Percentiles rank a stretch among this genome's conserved stretches.
Evolutionary conservation across 2,329 filamentous ascomycete species (phyloP).

Genomic region (Cryphonectria radicalis): DNA sequence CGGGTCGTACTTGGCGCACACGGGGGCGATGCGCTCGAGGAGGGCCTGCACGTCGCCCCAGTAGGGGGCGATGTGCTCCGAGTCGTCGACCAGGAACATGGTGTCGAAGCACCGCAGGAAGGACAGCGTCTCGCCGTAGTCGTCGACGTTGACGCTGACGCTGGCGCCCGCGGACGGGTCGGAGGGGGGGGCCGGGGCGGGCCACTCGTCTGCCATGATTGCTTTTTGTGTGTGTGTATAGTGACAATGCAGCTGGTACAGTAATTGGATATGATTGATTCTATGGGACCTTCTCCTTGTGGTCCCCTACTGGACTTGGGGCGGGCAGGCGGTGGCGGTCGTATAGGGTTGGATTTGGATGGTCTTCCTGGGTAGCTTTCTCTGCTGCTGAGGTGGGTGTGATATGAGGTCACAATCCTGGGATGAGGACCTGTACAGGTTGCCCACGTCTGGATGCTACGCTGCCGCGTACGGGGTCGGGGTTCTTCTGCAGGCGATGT

Average conservation of each 20-base stretch:
- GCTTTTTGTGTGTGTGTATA: neutral
- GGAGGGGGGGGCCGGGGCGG: conserved; percentile 13
- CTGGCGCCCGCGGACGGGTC: conserved; percentile 17
- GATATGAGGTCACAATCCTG: neutral
- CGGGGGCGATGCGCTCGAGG: conserved; percentile 29
- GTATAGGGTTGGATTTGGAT: neutral
- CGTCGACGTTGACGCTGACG: conserved; percentile 25
- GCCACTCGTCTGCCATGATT: conserved; percentile 25
- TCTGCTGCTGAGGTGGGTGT: neutral
- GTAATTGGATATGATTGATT: neutral
- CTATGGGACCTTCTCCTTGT: neutral
- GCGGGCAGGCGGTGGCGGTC: too few species aligned
- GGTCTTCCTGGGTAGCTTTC: neutral
- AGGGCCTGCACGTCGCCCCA: conserved; percentile 28
- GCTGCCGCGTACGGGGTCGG: neutral
- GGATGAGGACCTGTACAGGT: too few species aligned
- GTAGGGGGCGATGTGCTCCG: conserved; percentile 28
- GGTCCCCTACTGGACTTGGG: too few species aligned
- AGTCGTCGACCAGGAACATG: conserved; percentile 31
- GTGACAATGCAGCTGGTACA: too few species aligned
- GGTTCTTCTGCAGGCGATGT: conserved; percentile 8
- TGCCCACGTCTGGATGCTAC: neutral
- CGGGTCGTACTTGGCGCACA: conserved; percentile 30
- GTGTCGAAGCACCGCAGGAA: conserved; percentile 31
- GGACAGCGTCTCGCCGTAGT: conserved; percentile 28